Evolutionary conservation across 1,139 yeast species (phyloP).

Genomic region (Suhomyces bribrorum): DNA sequence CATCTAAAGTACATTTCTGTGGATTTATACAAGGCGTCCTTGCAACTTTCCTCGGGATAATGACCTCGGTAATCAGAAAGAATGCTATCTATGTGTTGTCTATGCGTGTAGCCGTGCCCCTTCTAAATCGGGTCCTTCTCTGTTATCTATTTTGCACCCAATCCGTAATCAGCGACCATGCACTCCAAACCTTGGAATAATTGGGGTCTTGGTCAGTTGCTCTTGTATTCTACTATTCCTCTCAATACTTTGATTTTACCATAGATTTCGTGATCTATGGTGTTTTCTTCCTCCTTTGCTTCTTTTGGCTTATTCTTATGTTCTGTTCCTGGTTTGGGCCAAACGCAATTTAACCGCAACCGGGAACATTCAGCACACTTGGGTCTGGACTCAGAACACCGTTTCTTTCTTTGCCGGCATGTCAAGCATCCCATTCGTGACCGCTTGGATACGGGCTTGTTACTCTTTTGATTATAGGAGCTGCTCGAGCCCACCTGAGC

Average conservation of each 20-base stretch:
- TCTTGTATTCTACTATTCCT: slow-evolving; percentile 56
- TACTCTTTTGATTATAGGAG: slow-evolving; percentile 2
- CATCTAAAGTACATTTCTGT: neutral
- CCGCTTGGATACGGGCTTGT: slow-evolving; percentile 30
- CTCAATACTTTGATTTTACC: slow-evolving; percentile 63
- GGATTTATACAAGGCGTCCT: no score
- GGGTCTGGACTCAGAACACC: slow-evolving; percentile 48
- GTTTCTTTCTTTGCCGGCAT: slow-evolving; percentile 46
- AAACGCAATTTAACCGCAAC: slow-evolving; percentile 45
- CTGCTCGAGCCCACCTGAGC: slow-evolving; percentile 1
- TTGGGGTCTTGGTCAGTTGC: slow-evolving; percentile 14
- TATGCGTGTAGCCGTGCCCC: no score
- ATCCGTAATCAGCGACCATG: neutral
- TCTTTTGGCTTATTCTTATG: slow-evolving; percentile 52
- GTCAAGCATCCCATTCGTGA: slow-evolving; percentile 51
- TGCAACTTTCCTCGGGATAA: no score
- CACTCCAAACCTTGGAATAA: neutral
- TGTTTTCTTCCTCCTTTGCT: slow-evolving; percentile 48
- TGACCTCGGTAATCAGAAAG: no score
- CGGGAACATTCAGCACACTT: slow-evolving; percentile 45
- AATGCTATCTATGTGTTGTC: no score
- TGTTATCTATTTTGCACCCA: neutral
- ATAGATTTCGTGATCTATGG: slow-evolving; percentile 51
- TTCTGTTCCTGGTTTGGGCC: slow-evolving; percentile 55
- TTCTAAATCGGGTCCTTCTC: no score